Percentiles rank a stretch among this genome's conserved stretches.
phyloP scores from a whole-genome alignment of 2,329 filamentous ascomycete genomes.

The Fusarium sp. region DNA sequence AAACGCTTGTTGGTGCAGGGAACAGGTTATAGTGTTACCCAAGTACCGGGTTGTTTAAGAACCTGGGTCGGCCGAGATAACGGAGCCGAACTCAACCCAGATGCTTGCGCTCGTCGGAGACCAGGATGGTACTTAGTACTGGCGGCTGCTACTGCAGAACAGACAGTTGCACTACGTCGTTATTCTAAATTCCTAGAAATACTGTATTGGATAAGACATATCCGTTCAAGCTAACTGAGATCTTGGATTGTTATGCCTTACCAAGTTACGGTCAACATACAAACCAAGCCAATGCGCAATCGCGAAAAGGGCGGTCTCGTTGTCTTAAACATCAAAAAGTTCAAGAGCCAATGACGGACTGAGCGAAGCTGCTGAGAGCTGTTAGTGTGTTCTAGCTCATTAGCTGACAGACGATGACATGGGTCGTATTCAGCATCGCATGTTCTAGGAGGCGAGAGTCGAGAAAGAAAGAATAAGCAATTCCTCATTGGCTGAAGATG shows the following conservation, averaged over 20 bases:
- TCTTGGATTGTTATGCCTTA: background rate
- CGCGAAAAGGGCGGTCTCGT: background rate
- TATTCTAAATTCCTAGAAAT: background rate
- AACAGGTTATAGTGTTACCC: background rate
- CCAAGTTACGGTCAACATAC: background rate
- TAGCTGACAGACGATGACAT: constrained; percentile 25
- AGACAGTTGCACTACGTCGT: background rate
- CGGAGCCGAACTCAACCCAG: background rate
- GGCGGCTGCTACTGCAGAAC: background rate
- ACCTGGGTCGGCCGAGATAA: background rate
- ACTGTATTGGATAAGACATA: background rate
- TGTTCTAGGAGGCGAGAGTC: constrained; percentile 34
- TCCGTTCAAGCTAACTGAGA: background rate
- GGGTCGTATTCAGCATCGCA: constrained; percentile 19
- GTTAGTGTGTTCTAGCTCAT: constrained; percentile 8
- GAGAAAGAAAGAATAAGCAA: constrained; percentile 44
- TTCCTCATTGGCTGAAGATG: constrained; percentile 11
- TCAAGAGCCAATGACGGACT: constrained; percentile 3
- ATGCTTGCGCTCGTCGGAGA: background rate
- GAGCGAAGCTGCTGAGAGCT: constrained; percentile 2
- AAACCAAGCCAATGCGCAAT: background rate
- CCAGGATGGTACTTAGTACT: background rate
- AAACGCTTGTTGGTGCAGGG: background rate
- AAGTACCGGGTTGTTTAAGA: background rate
- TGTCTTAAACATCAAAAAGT: background rate